Evolutionary conservation across 352 stramenopile species (phyloP).

Genomic region (Globisporangium middletonii): DNA sequence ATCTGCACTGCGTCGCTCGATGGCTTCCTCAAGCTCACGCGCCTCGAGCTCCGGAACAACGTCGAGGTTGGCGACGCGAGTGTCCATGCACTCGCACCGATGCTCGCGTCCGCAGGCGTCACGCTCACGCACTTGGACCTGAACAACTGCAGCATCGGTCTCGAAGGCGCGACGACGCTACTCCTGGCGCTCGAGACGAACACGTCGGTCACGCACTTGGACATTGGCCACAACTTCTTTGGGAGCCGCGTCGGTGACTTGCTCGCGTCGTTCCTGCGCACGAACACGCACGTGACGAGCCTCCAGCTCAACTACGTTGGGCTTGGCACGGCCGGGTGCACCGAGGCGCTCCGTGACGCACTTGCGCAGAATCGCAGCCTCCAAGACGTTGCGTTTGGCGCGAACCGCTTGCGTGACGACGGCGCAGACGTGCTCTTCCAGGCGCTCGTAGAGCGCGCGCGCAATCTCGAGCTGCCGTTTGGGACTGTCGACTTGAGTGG

Average conservation of each 20-base stretch:
- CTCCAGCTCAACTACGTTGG: conserved; percentile 65
- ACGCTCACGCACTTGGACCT: conserved; percentile 58
- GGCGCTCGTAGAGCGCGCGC: conserved; percentile 39
- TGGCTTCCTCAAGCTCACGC: conserved; percentile 38
- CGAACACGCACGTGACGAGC: conserved; percentile 40
- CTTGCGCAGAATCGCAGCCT: conserved; percentile 45
- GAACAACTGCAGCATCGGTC: conserved; percentile 54
- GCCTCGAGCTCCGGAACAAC: conserved; percentile 64
- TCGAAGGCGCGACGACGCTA: conserved; percentile 56
- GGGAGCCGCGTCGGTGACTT: conserved; percentile 57
- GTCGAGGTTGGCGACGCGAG: conserved; percentile 54
- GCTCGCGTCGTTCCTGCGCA: conserved; percentile 54
- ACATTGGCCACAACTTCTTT: conserved; percentile 76
- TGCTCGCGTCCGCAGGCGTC: conserved; percentile 32
- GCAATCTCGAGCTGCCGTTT: conserved; percentile 26
- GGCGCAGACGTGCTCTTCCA: conserved; percentile 40
- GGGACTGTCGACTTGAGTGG: conserved; percentile 58
- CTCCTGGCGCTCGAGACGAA: conserved; percentile 51
- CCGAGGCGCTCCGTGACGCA: conserved; percentile 34
- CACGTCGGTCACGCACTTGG: conserved; percentile 43
- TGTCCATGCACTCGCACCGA: conserved; percentile 54
- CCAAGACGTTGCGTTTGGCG: conserved; percentile 45
- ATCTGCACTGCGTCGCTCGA: conserved; percentile 46
- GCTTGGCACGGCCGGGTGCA: conserved; percentile 43
- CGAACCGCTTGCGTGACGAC: conserved; percentile 63